Conservation (phyloP, 2,329 filamentous ascomycete species). For the Colletotrichum filicis region DNA sequence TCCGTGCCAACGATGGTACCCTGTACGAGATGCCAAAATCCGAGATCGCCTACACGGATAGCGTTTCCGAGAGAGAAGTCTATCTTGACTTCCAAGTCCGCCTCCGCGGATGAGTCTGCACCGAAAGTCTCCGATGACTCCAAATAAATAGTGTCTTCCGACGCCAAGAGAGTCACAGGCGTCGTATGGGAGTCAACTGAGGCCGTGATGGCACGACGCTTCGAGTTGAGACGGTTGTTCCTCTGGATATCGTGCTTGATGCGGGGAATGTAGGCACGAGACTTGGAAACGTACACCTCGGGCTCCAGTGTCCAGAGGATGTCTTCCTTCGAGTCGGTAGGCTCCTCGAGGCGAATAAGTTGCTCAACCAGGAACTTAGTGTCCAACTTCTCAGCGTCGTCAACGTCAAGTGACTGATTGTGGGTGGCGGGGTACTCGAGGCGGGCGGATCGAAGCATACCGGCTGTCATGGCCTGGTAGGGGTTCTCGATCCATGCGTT, state of each 20-base stretch:
- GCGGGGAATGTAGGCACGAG: conserved; percentile 5
- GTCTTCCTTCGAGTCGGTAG: not conserved
- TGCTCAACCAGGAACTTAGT: not conserved
- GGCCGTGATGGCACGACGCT: not conserved
- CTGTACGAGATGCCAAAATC: conserved; percentile 1
- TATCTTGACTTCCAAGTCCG: not conserved
- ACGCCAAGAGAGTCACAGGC: not conserved
- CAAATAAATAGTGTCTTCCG: not conserved
- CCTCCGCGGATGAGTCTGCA: not conserved
- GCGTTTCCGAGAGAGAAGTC: not conserved
- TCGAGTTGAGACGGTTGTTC: conserved; percentile 15
- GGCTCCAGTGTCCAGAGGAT: conserved; percentile 2
- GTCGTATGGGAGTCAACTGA: not conserved
- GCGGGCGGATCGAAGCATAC: conserved; percentile 20
- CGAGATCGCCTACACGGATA: not conserved
- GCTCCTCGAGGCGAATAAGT: not conserved
- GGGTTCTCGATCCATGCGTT: conserved; percentile 33
- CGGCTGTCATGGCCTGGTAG: conserved; percentile 33
- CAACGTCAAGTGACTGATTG: conserved; percentile 26
- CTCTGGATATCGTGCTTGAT: conserved; percentile 19
- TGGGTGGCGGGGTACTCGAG: conserved; percentile 19
- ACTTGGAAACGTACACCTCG: conserved; percentile 3
- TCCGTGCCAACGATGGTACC: not conserved
- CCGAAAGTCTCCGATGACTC: conserved; percentile 1
- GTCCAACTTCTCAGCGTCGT: not conserved